Conservation (phyloP, 192 early-diverging fungal genomes). For the Kappamyces sp. region DNA sequence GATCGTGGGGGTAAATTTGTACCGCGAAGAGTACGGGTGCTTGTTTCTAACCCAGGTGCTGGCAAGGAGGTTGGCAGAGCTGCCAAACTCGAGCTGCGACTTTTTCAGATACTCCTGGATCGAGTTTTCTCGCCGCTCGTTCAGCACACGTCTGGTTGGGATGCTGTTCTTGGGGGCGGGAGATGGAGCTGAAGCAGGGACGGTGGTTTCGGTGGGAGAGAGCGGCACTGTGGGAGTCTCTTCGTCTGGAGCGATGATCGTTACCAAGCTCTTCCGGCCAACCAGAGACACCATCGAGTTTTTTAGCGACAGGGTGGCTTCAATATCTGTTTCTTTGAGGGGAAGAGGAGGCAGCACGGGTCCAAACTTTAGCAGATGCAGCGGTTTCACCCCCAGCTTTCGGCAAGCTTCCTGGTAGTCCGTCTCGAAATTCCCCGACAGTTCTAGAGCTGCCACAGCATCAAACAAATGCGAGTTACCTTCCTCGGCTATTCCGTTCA, state of each 20-base stretch:
- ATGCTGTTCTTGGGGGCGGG: not conserved
- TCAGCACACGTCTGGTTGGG: conserved; percentile 8
- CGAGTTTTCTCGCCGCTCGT: conserved; percentile 10
- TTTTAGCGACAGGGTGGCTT: conserved; percentile 6
- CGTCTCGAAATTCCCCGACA: conserved; percentile 33
- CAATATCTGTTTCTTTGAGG: conserved; percentile 14
- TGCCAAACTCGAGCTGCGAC: conserved; percentile 14
- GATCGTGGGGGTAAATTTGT: conserved; percentile 37
- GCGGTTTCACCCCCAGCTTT: conserved; percentile 13
- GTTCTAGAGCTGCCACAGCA: conserved; percentile 8
- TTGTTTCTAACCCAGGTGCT: conserved; percentile 1
- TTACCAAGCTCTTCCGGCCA: too few relatives aligned
- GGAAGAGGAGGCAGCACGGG: conserved; percentile 41
- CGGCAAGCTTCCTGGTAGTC: conserved; percentile 38
- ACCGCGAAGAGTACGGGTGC: conserved; percentile 33
- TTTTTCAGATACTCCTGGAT: conserved; percentile 16
- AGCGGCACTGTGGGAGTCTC: conserved; percentile 2
- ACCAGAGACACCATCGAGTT: too few relatives aligned
- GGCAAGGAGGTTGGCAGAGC: conserved; percentile 7
- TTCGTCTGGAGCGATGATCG: not conserved
- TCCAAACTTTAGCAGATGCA: conserved; percentile 28
- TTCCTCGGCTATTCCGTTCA: too few relatives aligned
- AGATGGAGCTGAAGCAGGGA: not conserved
- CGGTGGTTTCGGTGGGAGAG: not conserved
- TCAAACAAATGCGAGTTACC: too few relatives aligned